Base-by-base conservation (phyloP, 805 yeast genomes). In the Monosporozyma siamensis region DNA sequence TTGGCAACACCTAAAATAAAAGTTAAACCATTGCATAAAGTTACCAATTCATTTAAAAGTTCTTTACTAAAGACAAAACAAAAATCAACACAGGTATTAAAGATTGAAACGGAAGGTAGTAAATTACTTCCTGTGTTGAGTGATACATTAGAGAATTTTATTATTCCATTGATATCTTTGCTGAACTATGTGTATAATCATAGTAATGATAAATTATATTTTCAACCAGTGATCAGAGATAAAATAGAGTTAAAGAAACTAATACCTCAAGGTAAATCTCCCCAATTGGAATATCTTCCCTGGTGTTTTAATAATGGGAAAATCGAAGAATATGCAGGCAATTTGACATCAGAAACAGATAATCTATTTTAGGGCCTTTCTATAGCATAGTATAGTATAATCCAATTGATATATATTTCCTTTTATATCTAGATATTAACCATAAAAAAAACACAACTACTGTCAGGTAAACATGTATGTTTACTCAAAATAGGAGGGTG, bases 201-300 rank as follows among this genome's bases (percentile, higher is more conserved):
- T 37, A 55, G 60, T 6, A 59, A 59, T 40, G 64, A 59, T 14
- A 56, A 53, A 36, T 38, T 58, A n/a, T 44, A 51, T 20, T 55
- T 53, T 35, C 50, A 57, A 40, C 42, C 52, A 2, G 45, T 58
- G 2, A 51, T 52, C 17, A 41, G 35, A 6, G 49, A 56, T 30
- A 40, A 38, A n/a, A 31, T 35, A 4, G 39, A 24, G 11, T 34
- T 61, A 38, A 39, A 46, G 14, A 41, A 45, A 21, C 39, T 44
- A 2, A 41, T 53, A 23, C 64, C 65, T 3, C 46, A 50, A 11
- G 64, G 64, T 1, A 58, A 50, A 27, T 34, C 49, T 2, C 61
- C 62, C 3, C 52, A 51, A 5, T 24, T 52, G 17, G 44, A 44
- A 8, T 55, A 55, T 2, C 46, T 48, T 3, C 31, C 24, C n/a